Evolutionary conservation across 2,329 filamentous ascomycete genomes (phyloP), one percentile per base, ranked within the genome.

Genomic region (Ophiostoma ips): DNA sequence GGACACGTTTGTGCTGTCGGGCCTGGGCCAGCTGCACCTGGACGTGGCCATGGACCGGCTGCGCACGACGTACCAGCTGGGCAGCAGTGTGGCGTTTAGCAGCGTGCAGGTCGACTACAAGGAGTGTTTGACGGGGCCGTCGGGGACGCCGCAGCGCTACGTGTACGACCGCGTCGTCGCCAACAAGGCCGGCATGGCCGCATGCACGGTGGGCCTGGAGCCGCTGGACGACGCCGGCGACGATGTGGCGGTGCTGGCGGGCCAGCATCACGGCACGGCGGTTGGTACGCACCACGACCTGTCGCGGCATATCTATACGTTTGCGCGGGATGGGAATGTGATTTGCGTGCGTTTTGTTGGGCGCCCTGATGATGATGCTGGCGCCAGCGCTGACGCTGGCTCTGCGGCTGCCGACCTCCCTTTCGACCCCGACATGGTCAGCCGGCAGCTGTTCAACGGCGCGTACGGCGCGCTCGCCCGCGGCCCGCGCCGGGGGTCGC

Each of bases 21-120:
- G 92, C 4, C 96, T 98, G 92, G 92, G 92, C 8, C 87, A 94
- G 59, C 75, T 98, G 28, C 92, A 98, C 64, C 73, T 98, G 1
- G 92, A 98, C 59, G 92, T 98, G 46, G 89, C 90, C 0, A 73
- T 87, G 46, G 87, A 96, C 64, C 79, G 89, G 40, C 77, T 98
- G 10, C 80, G 92, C 56, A 85, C 87, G 48, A 87, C 94, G 60
- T 83, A 95, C 67, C 94, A 92, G 63, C 87, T 75, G 71, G 64
- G 95, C 79, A 34, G 43, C 11, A n/a, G n/a, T n/a, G 74, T 88
- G 72, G 55, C 81, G 69, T 95, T 95, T 71, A 89, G 90, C 12
- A 82, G 81, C 49, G 94, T 98, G 55, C 86, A 95, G 59, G 95
- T 98, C 53, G 88, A 94, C 57, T 98, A 96, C 66, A 83, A 94